Conservation (phyloP, 2,329 filamentous ascomycete species). For the Botryotinia narcissicola region DNA sequence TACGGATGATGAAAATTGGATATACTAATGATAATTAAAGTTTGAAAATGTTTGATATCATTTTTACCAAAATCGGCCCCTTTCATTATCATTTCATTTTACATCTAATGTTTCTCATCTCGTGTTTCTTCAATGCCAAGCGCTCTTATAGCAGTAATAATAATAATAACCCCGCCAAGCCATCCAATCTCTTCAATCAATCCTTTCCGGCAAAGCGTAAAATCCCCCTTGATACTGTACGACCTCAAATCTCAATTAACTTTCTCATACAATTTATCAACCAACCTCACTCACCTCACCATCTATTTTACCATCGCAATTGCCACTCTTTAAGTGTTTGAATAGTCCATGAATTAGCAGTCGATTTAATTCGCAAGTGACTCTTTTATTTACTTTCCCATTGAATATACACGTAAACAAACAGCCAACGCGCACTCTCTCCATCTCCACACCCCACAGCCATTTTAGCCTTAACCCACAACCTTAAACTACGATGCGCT, state of each 20-base stretch:
- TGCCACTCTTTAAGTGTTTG: slow-evolving; percentile 4
- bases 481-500: slow-evolving; percentile 18
- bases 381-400: neutral
- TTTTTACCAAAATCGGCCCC: neutral
- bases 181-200: slow-evolving; percentile 11
- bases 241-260: slow-evolving; percentile 1
- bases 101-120: neutral
- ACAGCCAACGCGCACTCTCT: neutral
- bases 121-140: slow-evolving; percentile 11
- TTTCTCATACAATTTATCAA: slow-evolving; percentile 6
- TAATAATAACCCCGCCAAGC: slow-evolving; percentile 14
- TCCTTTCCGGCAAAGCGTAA: slow-evolving; percentile 7
- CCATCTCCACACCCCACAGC: slow-evolving; percentile 10
- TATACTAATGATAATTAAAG: slow-evolving; percentile 1
- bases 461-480: slow-evolving; percentile 13
- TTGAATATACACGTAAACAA: slow-evolving; percentile 3
- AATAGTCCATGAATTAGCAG: neutral
- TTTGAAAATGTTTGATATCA: neutral
- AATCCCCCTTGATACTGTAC: slow-evolving; percentile 4
- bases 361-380: neutral
- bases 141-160: neutral
- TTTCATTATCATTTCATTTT: neutral
- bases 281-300: neutral
- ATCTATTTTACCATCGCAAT: neutral
- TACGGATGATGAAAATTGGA: neutral